A percentile compares a stretch with the other conserved stretches of the same genome.
Conservation (phyloP, 148 eudicot species). For the Diospyros kaki region DNA sequence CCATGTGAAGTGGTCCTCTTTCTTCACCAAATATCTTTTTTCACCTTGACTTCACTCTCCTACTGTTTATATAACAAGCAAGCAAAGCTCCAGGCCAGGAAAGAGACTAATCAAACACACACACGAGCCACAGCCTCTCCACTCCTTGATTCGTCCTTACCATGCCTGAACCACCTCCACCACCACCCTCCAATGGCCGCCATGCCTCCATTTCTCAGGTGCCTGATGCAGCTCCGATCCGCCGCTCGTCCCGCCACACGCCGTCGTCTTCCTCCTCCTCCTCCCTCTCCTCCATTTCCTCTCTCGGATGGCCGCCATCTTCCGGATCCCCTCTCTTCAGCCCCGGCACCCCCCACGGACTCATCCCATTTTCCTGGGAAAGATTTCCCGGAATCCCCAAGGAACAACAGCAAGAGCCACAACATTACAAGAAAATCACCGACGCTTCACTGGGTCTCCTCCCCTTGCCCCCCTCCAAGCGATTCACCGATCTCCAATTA, state of each 20-base stretch:
- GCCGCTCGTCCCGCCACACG: slow-evolving; percentile 18
- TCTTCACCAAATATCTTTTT: too few species aligned
- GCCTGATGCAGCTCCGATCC: background rate
- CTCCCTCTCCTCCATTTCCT: slow-evolving; percentile 25
- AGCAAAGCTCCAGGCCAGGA: too few species aligned
- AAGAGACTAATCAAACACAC: too few species aligned
- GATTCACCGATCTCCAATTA: background rate
- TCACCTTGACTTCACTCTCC: too few species aligned
- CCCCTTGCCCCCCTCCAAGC: slow-evolving; percentile 52
- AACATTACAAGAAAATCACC: slow-evolving; percentile 16
- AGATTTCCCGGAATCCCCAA: slow-evolving; percentile 65
- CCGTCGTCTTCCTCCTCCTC: slow-evolving; percentile 21
- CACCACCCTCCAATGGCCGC: background rate
- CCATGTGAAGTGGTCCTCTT: too few species aligned
- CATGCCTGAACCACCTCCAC: background rate
- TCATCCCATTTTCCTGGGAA: slow-evolving; percentile 70
- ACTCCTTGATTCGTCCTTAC: too few species aligned
- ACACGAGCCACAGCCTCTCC: too few species aligned
- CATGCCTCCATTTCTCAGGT: background rate
- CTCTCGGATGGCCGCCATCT: slow-evolving; percentile 14
- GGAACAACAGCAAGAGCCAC: slow-evolving; percentile 11
- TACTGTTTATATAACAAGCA: too few species aligned
- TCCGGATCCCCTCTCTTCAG: slow-evolving; percentile 11
- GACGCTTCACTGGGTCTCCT: slow-evolving; percentile 27
- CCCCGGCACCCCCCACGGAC: slow-evolving; percentile 14